phyloP scores from a whole-genome alignment of 148 eudicot species.

The Simmondsia chinensis region DNA sequence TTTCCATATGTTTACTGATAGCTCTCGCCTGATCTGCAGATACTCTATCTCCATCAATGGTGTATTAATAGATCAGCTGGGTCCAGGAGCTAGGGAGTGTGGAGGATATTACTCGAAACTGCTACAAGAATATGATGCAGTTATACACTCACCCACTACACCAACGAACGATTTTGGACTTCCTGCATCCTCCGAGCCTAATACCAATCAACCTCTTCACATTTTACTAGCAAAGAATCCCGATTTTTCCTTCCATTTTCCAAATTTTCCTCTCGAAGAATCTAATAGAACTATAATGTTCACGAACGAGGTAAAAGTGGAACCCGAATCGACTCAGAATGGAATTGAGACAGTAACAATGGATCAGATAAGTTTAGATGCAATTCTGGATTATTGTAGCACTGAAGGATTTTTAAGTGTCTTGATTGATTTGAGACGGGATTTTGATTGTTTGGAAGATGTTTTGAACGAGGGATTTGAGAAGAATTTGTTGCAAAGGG shows the following conservation, averaged over 20 bases:
- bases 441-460: constrained; percentile 41
- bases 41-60: constrained; percentile 71
- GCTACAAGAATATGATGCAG: constrained; percentile 81
- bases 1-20: not conserved
- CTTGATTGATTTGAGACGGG: constrained; percentile 64
- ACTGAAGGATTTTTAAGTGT: constrained; percentile 60
- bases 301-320: constrained; percentile 31
- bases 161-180: constrained; percentile 20
- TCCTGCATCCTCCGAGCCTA: constrained; percentile 59
- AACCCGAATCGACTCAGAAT: constrained; percentile 24
- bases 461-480: constrained; percentile 48
- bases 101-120: constrained; percentile 85
- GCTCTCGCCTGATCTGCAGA: constrained; percentile 44
- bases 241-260: constrained; percentile 25
- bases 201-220: constrained; percentile 73
- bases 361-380: constrained; percentile 37
- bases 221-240: constrained; percentile 45
- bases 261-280: constrained; percentile 16
- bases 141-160: constrained; percentile 39
- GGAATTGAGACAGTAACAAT: constrained; percentile 53
- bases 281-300: constrained; percentile 45
- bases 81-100: constrained; percentile 32
- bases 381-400: constrained; percentile 62
- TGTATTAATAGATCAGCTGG: constrained; percentile 36
- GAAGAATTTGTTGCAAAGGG: constrained; percentile 52